phyloP scores from a whole-genome alignment of 352 stramenopile species.

The Phytophthora cryptogea region DNA sequence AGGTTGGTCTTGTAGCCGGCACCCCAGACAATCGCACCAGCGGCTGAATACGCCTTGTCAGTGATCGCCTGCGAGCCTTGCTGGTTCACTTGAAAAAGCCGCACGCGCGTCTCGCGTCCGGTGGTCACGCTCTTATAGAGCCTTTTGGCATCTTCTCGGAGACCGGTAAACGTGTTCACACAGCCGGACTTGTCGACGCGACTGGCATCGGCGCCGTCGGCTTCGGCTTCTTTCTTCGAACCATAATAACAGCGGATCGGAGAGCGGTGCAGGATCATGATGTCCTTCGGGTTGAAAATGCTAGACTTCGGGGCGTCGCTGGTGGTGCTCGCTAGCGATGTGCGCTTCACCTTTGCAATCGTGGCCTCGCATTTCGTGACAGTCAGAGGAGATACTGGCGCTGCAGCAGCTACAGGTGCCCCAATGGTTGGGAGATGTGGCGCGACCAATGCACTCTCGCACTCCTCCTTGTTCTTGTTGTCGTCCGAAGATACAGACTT shows the following conservation, averaged over 20 bases:
- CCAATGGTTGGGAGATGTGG: slow-evolving; percentile 15
- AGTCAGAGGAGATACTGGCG: slow-evolving; percentile 13
- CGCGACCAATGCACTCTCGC: slow-evolving; percentile 9
- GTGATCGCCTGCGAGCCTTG: slow-evolving; percentile 57
- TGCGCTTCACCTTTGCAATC: slow-evolving; percentile 26
- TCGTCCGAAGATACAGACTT: slow-evolving; percentile 7
- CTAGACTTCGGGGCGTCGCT: slow-evolving; percentile 12
- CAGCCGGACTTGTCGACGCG: slow-evolving; percentile 66
- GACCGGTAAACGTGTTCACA: slow-evolving; percentile 85
- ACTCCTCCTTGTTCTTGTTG: slow-evolving; percentile 16
- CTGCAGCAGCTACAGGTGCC: slow-evolving; percentile 17
- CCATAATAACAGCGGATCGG: slow-evolving; percentile 82
- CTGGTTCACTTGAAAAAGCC: slow-evolving; percentile 74
- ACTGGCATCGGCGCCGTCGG: slow-evolving; percentile 60
- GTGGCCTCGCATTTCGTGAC: slow-evolving; percentile 24
- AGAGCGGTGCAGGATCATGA: slow-evolving; percentile 81
- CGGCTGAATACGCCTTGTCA: slow-evolving; percentile 68
- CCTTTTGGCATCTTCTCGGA: slow-evolving; percentile 83
- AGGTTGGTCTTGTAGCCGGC: slow-evolving; percentile 80
- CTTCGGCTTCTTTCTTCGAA: slow-evolving; percentile 78
- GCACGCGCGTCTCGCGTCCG: slow-evolving; percentile 65
- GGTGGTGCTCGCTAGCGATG: slow-evolving; percentile 9
- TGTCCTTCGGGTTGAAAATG: slow-evolving; percentile 71
- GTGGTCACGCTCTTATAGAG: slow-evolving; percentile 70
- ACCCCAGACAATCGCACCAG: slow-evolving; percentile 80